Conservation (phyloP, 441 rosid species). For the Brassica hybrid region DNA sequence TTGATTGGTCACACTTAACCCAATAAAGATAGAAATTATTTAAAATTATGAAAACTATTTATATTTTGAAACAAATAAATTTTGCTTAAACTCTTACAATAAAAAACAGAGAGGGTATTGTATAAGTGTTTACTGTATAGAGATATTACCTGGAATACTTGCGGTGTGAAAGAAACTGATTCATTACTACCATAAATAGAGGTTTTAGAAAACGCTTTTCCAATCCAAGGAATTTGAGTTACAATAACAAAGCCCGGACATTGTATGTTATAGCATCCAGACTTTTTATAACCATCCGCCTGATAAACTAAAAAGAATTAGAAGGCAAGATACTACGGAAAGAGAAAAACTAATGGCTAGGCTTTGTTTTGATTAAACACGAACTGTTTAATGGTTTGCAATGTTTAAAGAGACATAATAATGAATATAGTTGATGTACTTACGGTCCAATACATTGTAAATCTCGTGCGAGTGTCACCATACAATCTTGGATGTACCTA, state of each 20-base stretch:
- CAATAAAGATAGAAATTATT: too few relatives aligned
- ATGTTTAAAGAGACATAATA: background rate
- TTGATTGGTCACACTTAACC: too few relatives aligned
- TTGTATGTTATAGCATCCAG: background rate
- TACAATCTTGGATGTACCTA: background rate
- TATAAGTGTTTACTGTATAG: background rate
- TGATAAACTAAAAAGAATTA: background rate
- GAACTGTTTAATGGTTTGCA: background rate
- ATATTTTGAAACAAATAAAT: too few relatives aligned
- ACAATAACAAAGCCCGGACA: slow-evolving; percentile 2
- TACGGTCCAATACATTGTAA: background rate
- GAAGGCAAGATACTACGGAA: background rate
- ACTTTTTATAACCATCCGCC: background rate
- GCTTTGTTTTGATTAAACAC: background rate
- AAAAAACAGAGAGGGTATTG: background rate
- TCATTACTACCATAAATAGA: background rate
- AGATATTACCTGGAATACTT: background rate
- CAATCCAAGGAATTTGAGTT: background rate
- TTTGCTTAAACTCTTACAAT: too few relatives aligned
- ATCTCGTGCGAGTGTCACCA: background rate
- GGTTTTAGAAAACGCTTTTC: background rate
- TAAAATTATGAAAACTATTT: too few relatives aligned
- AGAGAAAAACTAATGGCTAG: background rate
- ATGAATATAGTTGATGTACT: background rate
- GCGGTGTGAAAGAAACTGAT: background rate